Evolutionary conservation across 352 stramenopile genomes (phyloP), one percentile per base, ranked within the genome.

Genomic region (Phytopythium mirpurense): DNA sequence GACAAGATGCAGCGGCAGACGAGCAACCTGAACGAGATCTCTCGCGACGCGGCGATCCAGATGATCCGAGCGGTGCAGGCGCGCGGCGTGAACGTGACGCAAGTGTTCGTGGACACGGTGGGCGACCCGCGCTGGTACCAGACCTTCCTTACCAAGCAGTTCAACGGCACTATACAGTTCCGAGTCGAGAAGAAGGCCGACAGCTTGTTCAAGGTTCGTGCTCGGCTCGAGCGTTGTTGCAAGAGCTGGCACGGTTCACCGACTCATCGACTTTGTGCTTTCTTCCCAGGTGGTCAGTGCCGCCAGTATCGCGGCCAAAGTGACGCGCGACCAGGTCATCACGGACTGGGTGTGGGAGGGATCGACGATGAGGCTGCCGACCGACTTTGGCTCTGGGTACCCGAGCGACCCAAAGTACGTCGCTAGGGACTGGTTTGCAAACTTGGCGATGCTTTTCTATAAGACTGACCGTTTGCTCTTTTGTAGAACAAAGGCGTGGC

Each of bases 101-200:
- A 97, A 44, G 87, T 97, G 48, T 98, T 92, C 49, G 96, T 98
- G 51, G 95, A 98, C 70, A 98, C 95, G 12, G 94, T 98, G 21
- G 94, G 94, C 21, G 90, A 97, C 66, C 76, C 92, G 29, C 74
- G 79, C 5, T 88, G 70, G 63, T 98, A 98, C 60, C 76, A 94
- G 73, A 83, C 54, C 19, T 96, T 95, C 61, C 66, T 98, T 43
- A 94, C 95, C 45, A 93, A 95, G 60, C 78, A 95, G 46, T 96
- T 95, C 52, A 69, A 86, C 40, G 82, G 83, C 24, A 79, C 67
- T 23, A 97, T 98, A 64, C 67, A 88, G 54, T 98, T 98, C 62
- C 79, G 90, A 34, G 95, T 98, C n/a, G 89, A 96, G 64, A 97
- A 96, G 75, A 98, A 98, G 60, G 95, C 94, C 21, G 95, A 98